Base-by-base conservation (phyloP, 306 rosid genomes). In the Quercus aquifolioides region DNA sequence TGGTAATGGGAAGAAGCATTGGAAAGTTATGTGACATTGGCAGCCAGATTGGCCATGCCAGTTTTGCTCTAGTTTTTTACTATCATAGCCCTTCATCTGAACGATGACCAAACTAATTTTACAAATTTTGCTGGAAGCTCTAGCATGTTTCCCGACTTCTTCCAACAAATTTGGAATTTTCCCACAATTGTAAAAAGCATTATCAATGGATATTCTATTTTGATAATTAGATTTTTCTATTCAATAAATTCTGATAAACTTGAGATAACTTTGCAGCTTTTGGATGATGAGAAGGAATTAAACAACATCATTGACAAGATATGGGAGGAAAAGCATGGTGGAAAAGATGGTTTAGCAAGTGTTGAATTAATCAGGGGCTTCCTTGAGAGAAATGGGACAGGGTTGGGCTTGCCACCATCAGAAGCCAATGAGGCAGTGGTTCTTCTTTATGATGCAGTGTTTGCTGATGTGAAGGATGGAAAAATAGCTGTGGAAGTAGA, bases 261-360 rank as follows among this genome's bases (percentile, higher is more conserved):
- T 17, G 5, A 33, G 46, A 30, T 75, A 46, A 64, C 58, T 74
- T 51, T 86, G 91, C 97, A 95, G 99, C 68, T 93, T 73, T 80
- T 95, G 89, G 83, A 76, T 15, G 87, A 91, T 86, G 93, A 91
- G 88, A 82, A 82, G 86, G 94, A 90, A 80, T 56, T 95, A 63
- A 78, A 77, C 90, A 58, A 81, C 63, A 35, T 84, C 23, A 80
- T 83, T 9, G 89, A 85, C 80, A 85, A 87, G 83, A 87, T 85
- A 58, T 69, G 74, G 82, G 85, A 77, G 80, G 99, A 84, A 79
- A 87, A 83, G 77, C 62, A 76, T 7, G 31, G 75, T 30, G 87
- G 76, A 68, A 81, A 82, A 77, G 87, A 86, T 64, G 85, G 80
- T 12, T 12, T 76, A 65, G 80, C 82, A 46, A 83, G 73, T 84